Evolutionary conservation across 306 rosid genomes (phyloP), one percentile per base, ranked within the genome.

Genomic region (Cucumis sativus): DNA sequence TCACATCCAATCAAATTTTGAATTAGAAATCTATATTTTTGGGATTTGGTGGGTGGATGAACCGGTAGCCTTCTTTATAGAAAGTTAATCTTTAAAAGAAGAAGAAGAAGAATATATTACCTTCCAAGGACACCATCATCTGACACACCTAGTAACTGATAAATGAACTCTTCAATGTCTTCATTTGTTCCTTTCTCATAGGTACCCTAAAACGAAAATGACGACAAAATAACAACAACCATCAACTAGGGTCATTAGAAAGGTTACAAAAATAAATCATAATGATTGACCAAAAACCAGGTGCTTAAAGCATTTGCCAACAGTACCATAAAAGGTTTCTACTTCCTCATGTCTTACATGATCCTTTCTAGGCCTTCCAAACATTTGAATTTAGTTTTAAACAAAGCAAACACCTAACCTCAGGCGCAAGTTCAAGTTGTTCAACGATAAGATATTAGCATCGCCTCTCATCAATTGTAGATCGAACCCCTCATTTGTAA

Each of bases 111-210:
- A 25, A 21, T 30, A 35, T 17, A 41, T 77, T 87, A 89, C 98
- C 95, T 93, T 23, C 84, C 84, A 67, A 88, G 57, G 68, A 60
- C 56, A 58, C 83, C 85, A 78, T 87, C 80, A 58, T 84, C 91
- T 0, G 86, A 77, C 45, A 89, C 82, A 74, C 91, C 95, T 69
- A 91, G 45, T 43, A 93, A 75, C 69, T 84, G 87, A 84, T 84
- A 89, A 35, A 93, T 85, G 84, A 91, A 93, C 73, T 87, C 94
- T 74, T 89, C 95, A 71, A 93, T 91, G 76, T 91, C 98, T 81
- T 87, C 95, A 49, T 80, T 89, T 35, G 93, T 88, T 69, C 97
- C 96, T 82, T 93, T 91, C 86, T 91, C 97, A 82, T 91, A 91
- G 83, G 83, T 83, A 70, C 87, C 95, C 98, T 93, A 79, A 83